phyloP scores from a whole-genome alignment of 495 filamentous ascomycete species.

The Oidiodendron maius region DNA sequence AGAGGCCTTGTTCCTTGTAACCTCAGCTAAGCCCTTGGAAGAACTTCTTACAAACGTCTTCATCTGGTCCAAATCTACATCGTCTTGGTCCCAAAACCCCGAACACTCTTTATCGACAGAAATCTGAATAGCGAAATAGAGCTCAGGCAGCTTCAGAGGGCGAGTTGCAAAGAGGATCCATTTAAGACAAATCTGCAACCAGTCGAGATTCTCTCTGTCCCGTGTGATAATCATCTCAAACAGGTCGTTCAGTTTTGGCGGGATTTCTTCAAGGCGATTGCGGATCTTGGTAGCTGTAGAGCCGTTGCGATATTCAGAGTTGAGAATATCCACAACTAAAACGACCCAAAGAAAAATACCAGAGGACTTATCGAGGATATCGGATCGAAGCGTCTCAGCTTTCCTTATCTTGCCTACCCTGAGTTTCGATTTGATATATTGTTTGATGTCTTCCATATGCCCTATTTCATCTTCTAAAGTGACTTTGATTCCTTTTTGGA shows the following conservation, averaged over 20 bases:
- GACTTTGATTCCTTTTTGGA: conserved; percentile 23
- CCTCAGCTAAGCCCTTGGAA: conserved; percentile 31
- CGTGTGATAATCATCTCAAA: conserved; percentile 34
- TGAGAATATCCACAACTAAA: conserved; percentile 34
- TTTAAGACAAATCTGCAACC: conserved; percentile 25
- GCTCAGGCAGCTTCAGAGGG: conserved; percentile 26
- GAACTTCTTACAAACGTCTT: conserved; percentile 24
- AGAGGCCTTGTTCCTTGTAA: conserved; percentile 12
- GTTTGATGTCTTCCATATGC: conserved; percentile 26
- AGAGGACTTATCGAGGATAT: conserved; percentile 26
- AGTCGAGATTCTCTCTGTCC: conserved; percentile 15
- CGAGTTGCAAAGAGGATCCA: conserved; percentile 32
- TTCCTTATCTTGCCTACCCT: conserved; percentile 16
- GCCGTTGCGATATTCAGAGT: conserved; percentile 27
- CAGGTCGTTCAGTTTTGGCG: conserved; percentile 28
- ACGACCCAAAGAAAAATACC: conserved; percentile 34
- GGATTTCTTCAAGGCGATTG: conserved; percentile 29
- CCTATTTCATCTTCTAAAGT: conserved; percentile 25
- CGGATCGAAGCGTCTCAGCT: conserved; percentile 13
- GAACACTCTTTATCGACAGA: conserved; percentile 10
- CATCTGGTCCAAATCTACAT: conserved; percentile 22
- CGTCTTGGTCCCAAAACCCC: conserved; percentile 18
- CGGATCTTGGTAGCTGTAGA: conserved; percentile 16
- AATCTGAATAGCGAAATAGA: conserved; percentile 30
- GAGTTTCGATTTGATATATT: conserved; percentile 26